Base-by-base conservation (phyloP, 1,139 yeast species). In the Yamadazyma spencermartinsiae region DNA sequence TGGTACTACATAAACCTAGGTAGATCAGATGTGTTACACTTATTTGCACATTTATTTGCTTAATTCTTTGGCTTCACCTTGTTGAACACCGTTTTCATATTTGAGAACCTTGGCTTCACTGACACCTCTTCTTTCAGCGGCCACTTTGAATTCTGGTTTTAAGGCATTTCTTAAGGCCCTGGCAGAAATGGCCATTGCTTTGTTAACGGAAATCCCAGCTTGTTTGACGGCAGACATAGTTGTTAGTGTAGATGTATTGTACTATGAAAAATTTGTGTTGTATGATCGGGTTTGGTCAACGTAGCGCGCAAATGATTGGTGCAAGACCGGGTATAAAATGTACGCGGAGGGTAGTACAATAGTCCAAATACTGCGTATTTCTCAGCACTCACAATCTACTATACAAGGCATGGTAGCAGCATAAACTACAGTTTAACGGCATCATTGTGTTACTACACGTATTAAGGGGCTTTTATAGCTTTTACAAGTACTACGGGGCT, bases 141-240 rank as follows among this genome's bases (percentile, higher is more conserved):
- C 78, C 48, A 79, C 83, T 65, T 86, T 86, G 64, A 80, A 66
- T 58, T 90, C 96, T 52, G 90, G 83, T 77, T 92, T 92, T 64
- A 92, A 80, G 39, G 97, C 84, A 56, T 78, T 75, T 74, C 98
- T 89, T 59, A 88, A 79, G 48, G 95, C 79, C 64, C 81, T 82
- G 62, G 97, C 96, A 55, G 96, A 87, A 61, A 92, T 79, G 54
- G 96, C 80, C 67, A 90, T 76, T 69, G 92, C 92, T 68, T 83
- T 86, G 86, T 87, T 87, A 74, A 85, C 81, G 52, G 90, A 77
- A 60, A 84, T 78, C 60, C 94, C 94, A 56, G 90, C 92, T 75
- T 84, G 86, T 76, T 84, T 83, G 85, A 86, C 82, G 64, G 81
- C 77, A 61, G 88, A 77, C 87, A 82, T 81, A 45, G 50, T 66